Base-by-base conservation (phyloP, 768 basidiomycete genomes). In the Tremella fuciformis region DNA sequence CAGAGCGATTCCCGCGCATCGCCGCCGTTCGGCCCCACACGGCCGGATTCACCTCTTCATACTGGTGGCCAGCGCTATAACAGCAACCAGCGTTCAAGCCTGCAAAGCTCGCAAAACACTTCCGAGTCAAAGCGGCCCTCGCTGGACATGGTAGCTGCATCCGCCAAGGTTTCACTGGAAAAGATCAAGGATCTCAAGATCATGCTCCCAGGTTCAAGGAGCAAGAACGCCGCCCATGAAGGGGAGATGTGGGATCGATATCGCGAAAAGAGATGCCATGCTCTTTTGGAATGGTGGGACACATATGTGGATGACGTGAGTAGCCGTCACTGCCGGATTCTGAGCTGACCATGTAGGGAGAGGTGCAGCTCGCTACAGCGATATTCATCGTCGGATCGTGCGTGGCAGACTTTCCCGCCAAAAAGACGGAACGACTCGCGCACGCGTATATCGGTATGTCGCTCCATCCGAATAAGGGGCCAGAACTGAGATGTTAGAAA, bases 361-460 rank as follows among this genome's bases (percentile, higher is more conserved):
- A 73, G 9, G 63, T 70, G 37, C 71, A 73, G 50, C 59, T 73
- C 7, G 65, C 69, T 6, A 58, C 69, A 1, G 53, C 53, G 2
- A 22, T 69, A 0, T 49, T 59, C n/a, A 49, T 70, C 19, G 53
- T 73, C 4, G 69, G 62, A 11, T 44, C 50, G 26, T 38, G 42
- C 22, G 34, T 62, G 0, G 59, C 65, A 2, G 19, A 59, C 0
- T 73, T 73, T 41, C 65, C 69, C 2, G 8, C 15, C 15, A 41
- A 57, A n/a, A 64, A 65, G 29, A 54, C 57, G 18, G 71, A 73
- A 42, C 25, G 69, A 9, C 40, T 73, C 3, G 64, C 50, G 0
- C 61, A 68, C 53, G 47, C 67, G 22, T 73, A 73, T 54, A 54
- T 73, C 53, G 71, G 71, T 73, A 50, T 50, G 69, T 67, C n/a